A percentile compares a stretch with the other conserved stretches of the same genome.
Evolutionary conservation across 768 basidiomycete genomes (phyloP).

Genomic region (Podaxis sp.): DNA sequence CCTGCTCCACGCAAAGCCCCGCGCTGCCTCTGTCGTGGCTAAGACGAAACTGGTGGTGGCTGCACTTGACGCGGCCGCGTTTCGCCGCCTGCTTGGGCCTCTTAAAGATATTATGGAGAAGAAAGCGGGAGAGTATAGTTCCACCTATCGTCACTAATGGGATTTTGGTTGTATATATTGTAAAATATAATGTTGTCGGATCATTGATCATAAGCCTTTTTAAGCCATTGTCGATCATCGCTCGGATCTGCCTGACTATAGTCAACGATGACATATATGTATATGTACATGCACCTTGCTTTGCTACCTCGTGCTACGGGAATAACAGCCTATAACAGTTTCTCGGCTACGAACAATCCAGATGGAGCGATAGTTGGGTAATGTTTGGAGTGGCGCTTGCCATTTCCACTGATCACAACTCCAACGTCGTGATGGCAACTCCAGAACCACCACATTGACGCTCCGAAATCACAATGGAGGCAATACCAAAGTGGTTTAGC

Average conservation of each 20-base stretch:
- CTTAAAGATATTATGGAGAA: constrained; percentile 92
- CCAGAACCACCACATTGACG: not conserved
- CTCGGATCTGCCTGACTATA: not conserved
- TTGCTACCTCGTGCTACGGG: not conserved
- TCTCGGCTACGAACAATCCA: not conserved
- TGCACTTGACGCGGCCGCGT: constrained; percentile 88
- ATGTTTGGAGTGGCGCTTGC: not conserved
- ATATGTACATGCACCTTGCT: not conserved
- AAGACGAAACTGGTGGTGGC: constrained; percentile 85
- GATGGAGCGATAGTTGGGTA: not conserved
- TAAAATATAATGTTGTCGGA: constrained; percentile 2
- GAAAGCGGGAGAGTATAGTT: constrained; percentile 77
- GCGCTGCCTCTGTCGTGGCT: constrained; percentile 96
- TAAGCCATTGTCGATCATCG: not conserved
- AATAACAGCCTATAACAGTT: no score
- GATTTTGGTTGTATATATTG: constrained; percentile 15
- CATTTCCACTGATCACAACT: not conserved
- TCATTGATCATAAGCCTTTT: not conserved
- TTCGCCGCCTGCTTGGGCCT: constrained; percentile 91
- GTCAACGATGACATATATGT: not conserved
- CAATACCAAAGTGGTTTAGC: constrained; percentile 17
- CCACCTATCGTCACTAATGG: constrained; percentile 37
- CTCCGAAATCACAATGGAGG: constrained; percentile 4
- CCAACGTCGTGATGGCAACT: constrained; percentile 26
- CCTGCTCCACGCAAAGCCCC: constrained; percentile 81